These are phyloP conservation scores for Yamadazyma endophytica DNA, from an alignment of 805 yeast species.

Conservation along the genomic window DNA sequence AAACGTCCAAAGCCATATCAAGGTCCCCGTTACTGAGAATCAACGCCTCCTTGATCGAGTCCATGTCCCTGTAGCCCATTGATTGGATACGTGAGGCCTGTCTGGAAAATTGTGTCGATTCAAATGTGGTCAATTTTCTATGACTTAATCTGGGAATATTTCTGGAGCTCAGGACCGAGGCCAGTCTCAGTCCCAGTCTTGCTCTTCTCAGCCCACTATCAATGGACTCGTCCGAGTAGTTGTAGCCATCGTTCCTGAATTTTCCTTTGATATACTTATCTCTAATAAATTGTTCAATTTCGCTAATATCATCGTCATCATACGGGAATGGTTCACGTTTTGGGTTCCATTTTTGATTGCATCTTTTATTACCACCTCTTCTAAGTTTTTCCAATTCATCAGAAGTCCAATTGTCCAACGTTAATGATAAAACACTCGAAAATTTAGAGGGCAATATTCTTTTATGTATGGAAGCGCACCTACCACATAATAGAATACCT, in stretches of 20 bases:
- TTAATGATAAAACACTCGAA: constrained; percentile 66
- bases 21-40: constrained; percentile 56
- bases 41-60: constrained; percentile 61
- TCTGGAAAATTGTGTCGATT: constrained; percentile 46
- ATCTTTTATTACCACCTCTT: constrained; percentile 59
- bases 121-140: constrained; percentile 51
- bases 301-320: constrained; percentile 60
- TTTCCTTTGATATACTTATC: constrained; percentile 67
- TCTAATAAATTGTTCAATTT: constrained; percentile 55
- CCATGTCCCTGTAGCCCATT: constrained; percentile 56
- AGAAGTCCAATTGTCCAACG: constrained; percentile 65
- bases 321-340: constrained; percentile 64
- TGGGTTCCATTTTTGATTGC: constrained; percentile 64
- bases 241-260: constrained; percentile 42
- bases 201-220: constrained; percentile 6
- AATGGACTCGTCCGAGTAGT: constrained; percentile 18
- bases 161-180: constrained; percentile 6
- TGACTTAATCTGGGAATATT: constrained; percentile 42
- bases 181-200: constrained; percentile 19
- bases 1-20: constrained; percentile 53
- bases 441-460: constrained; percentile 54
- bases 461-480: constrained; percentile 79
- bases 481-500: constrained; percentile 76
- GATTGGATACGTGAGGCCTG: constrained; percentile 42
- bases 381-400: constrained; percentile 47